Evolutionary conservation across 208 protist species (phyloP).

Genomic region (Trichomonas gallinae): DNA sequence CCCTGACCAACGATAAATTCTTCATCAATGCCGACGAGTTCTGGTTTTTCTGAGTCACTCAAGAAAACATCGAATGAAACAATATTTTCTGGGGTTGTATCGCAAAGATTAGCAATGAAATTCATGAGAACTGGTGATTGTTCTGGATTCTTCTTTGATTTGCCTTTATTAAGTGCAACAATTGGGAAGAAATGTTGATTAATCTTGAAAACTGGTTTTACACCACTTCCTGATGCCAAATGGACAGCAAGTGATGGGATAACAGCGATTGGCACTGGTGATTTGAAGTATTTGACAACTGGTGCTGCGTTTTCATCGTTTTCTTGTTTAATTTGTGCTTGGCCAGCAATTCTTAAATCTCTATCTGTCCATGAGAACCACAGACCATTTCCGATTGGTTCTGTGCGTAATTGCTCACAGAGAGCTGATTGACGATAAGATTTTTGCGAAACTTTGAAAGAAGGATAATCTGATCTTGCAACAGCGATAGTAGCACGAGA

Average conservation of each 20-base stretch:
- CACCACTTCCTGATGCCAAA: background rate
- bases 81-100: background rate
- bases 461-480: background rate
- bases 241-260: slow-evolving; percentile 2
- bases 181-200: background rate
- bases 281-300: background rate
- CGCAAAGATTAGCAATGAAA: background rate
- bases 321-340: background rate
- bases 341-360: slow-evolving; percentile 17
- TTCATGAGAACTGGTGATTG: background rate
- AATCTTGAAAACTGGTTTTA: background rate
- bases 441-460: background rate
- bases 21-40: background rate
- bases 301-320: background rate
- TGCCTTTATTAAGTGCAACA: background rate
- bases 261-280: background rate
- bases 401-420: background rate
- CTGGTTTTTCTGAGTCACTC: background rate
- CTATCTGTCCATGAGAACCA: background rate
- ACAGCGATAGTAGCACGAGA: background rate
- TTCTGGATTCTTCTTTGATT: background rate
- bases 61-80: background rate
- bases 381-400: background rate
- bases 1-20: background rate
- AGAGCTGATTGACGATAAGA: background rate